Evolutionary conservation across 805 yeast genomes (phyloP).

Genomic region (Lipomyces lipofer): DNA sequence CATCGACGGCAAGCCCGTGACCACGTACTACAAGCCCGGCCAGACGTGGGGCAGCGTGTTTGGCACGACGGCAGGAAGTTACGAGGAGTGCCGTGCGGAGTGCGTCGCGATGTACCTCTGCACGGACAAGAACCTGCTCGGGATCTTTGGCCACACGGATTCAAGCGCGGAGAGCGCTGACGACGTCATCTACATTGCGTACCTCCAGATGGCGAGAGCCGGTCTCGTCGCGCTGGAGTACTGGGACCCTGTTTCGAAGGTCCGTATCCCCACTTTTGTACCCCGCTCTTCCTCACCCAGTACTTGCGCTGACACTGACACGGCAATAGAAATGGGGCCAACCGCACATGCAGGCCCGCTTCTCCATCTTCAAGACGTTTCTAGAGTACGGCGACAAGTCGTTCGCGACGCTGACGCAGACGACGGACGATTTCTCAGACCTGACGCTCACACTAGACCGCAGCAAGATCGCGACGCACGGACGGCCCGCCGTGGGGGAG

Average conservation of each 20-base stretch:
- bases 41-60: conserved; percentile 91
- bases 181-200: conserved; percentile 60
- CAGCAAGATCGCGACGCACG: conserved; percentile 63
- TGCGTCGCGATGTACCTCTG: conserved; percentile 80
- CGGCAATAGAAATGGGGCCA: conserved; percentile 97
- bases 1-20: conserved; percentile 59
- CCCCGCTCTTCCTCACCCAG: too few relatives aligned
- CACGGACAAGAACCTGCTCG: conserved; percentile 64
- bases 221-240: conserved; percentile 80
- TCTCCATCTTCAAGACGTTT: conserved; percentile 75
- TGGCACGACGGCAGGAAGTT: conserved; percentile 80
- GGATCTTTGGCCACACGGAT: conserved; percentile 67
- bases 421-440: conserved; percentile 53
- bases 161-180: conserved; percentile 50
- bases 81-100: conserved; percentile 93
- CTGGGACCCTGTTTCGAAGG: conserved; percentile 79
- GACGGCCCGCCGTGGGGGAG: conserved; percentile 71
- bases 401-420: conserved; percentile 56
- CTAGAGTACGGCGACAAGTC: conserved; percentile 57
- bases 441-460: conserved; percentile 60
- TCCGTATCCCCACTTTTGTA: too few relatives aligned
- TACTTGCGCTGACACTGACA: too few relatives aligned
- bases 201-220: conserved; percentile 82
- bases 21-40: conserved; percentile 71
- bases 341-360: conserved; percentile 92